phyloP scores from a whole-genome alignment of 106 monocot genomes.

The Xerophyta viscosa region DNA sequence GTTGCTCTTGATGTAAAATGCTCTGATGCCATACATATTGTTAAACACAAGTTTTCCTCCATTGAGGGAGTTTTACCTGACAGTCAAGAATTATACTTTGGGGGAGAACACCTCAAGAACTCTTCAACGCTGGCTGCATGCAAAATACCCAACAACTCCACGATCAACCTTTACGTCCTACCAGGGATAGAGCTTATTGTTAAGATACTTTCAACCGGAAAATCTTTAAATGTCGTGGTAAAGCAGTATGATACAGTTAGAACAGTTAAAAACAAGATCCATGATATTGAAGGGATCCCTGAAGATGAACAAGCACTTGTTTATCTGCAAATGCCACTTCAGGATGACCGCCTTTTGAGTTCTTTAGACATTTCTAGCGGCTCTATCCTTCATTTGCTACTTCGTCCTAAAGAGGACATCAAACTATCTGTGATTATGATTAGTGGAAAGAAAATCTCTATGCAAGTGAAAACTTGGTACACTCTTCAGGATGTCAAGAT shows the following conservation, averaged over 20 bases:
- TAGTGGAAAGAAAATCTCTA: neutral
- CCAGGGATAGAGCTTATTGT: neutral
- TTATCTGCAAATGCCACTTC: neutral
- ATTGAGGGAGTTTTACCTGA: neutral
- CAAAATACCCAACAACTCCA: neutral
- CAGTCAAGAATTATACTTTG: neutral
- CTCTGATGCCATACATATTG: neutral
- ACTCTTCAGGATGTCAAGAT: neutral
- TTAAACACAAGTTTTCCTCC: neutral
- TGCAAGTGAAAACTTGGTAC: conserved; percentile 3
- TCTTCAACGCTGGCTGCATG: neutral
- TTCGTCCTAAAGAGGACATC: neutral
- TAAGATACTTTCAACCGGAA: neutral
- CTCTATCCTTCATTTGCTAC: neutral
- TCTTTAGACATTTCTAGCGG: neutral
- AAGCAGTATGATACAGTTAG: neutral
- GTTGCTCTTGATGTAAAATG: neutral
- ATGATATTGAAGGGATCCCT: conserved; percentile 2
- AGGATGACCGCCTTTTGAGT: neutral
- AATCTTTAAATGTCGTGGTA: neutral
- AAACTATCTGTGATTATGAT: neutral
- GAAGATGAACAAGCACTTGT: neutral
- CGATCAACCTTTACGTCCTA: neutral
- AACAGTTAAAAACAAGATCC: neutral
- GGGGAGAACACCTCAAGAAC: neutral